Percentiles rank a stretch among this genome's conserved stretches.
These are phyloP conservation scores for Penicillium sp. DNA, from an alignment of 2,329 filamentous ascomycete species.

Conservation along the genomic window DNA sequence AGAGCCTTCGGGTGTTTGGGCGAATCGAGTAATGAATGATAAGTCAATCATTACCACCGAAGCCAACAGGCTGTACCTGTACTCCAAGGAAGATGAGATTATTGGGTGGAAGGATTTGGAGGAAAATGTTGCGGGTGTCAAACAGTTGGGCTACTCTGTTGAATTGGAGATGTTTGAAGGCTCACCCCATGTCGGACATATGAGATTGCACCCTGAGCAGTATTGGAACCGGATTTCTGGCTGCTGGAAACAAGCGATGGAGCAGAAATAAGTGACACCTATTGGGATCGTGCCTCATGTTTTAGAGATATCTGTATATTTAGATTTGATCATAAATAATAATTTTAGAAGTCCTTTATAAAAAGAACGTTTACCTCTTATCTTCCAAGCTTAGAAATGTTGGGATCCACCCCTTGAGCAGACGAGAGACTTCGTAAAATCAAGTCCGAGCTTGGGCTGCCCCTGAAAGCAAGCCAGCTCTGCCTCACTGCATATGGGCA, in stretches of 20 bases:
- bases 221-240: constrained; percentile 53
- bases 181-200: constrained; percentile 63
- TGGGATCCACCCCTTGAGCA: too few relatives aligned
- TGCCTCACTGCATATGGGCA: too few relatives aligned
- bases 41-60: constrained; percentile 6
- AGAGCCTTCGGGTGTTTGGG: constrained; percentile 23
- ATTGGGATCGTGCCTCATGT: too few relatives aligned
- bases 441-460: too few relatives aligned
- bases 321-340: constrained; percentile 2
- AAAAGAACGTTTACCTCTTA: too few relatives aligned
- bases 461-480: too few relatives aligned
- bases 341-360: background rate
- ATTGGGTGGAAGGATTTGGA: constrained; percentile 26
- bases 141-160: constrained; percentile 51
- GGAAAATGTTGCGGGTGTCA: constrained; percentile 22
- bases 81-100: constrained; percentile 29
- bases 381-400: too few relatives aligned
- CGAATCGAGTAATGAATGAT: constrained; percentile 20
- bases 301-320: background rate
- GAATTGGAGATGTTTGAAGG: constrained; percentile 57
- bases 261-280: background rate
- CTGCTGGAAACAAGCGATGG: constrained; percentile 20
- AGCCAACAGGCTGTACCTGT: constrained; percentile 21
- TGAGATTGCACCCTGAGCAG: constrained; percentile 56
- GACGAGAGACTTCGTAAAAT: too few relatives aligned